Conservation (phyloP, 345 rosid species). For the Brassica rapa region DNA sequence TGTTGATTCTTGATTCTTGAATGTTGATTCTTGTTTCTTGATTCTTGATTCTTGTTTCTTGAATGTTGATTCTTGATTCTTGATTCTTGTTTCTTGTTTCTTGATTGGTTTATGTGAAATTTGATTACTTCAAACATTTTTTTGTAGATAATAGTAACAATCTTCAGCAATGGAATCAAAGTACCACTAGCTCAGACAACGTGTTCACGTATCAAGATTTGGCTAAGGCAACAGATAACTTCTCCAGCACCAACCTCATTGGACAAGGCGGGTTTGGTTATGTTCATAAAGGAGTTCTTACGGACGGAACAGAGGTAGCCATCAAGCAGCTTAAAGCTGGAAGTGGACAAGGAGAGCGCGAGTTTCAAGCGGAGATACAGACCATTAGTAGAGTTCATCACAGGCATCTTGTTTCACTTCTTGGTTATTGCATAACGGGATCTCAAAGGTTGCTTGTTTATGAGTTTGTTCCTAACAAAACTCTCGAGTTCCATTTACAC, state of each 20-base stretch:
- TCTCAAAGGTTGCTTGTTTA: background rate
- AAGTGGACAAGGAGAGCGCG: slow-evolving; percentile 68
- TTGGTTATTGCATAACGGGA: background rate
- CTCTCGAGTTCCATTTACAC: slow-evolving; percentile 66
- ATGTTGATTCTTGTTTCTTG: background rate
- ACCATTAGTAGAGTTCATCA: slow-evolving; percentile 68
- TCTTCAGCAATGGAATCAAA: slow-evolving; percentile 46
- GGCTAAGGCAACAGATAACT: slow-evolving; percentile 54
- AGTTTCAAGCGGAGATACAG: slow-evolving; percentile 70
- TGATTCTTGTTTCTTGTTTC: background rate
- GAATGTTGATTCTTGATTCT: background rate
- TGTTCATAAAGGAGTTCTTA: slow-evolving; percentile 67
- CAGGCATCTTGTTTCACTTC: slow-evolving; percentile 55
- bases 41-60: background rate
- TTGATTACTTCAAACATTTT: background rate
- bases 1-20: background rate
- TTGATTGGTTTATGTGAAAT: background rate
- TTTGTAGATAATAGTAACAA: slow-evolving; percentile 16
- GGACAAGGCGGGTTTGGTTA: slow-evolving; percentile 87
- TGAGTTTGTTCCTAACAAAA: slow-evolving; percentile 72
- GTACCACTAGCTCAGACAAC: slow-evolving; percentile 34
- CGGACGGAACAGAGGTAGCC: slow-evolving; percentile 61
- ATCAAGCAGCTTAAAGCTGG: slow-evolving; percentile 71
- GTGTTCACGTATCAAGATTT: slow-evolving; percentile 57
- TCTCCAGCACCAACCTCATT: slow-evolving; percentile 53